These are phyloP conservation scores for Colletotrichum coccodes DNA, from an alignment of 2,329 filamentous ascomycete genomes.

Conservation along the genomic window DNA sequence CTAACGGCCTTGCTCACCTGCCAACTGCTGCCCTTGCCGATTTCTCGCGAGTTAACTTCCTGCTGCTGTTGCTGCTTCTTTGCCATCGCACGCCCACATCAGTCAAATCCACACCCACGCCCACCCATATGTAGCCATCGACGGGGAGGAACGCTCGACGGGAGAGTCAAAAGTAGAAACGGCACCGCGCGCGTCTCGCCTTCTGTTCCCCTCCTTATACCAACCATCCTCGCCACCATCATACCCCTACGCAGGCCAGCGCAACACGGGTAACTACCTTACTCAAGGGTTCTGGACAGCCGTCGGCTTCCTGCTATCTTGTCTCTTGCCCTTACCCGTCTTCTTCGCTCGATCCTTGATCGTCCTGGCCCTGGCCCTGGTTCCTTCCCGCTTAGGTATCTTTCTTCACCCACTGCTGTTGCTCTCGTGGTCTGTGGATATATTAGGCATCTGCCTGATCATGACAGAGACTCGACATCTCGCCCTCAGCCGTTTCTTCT, in stretches of 20 bases:
- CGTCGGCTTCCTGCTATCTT: constrained; percentile 17
- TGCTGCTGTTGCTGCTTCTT: not conserved
- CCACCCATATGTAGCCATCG: not conserved
- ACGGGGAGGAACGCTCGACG: not conserved
- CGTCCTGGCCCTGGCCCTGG: not conserved
- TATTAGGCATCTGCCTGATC: constrained; percentile 31
- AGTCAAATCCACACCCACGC: not conserved
- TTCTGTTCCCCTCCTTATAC: constrained; percentile 2
- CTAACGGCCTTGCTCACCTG: constrained; percentile 26
- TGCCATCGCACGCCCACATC: constrained; percentile 7
- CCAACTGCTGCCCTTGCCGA: constrained; percentile 19
- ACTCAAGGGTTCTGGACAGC: constrained; percentile 24
- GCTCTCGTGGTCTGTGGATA: constrained; percentile 6
- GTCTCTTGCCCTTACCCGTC: constrained; percentile 7
- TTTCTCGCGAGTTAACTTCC: constrained; percentile 7
- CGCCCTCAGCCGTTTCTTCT: constrained; percentile 20
- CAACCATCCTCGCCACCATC: constrained; percentile 13
- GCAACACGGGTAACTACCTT: constrained; percentile 12
- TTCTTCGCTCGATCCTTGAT: constrained; percentile 18
- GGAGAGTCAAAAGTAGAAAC: constrained; percentile 1
- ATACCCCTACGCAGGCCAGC: constrained; percentile 17
- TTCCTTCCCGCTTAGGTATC: not conserved
- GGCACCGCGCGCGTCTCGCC: constrained; percentile 3
- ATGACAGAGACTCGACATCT: constrained; percentile 16
- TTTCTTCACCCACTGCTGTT: constrained; percentile 23